Base-by-base conservation (phyloP, 2,329 filamentous ascomycete species). In the Xylaria polymorpha region DNA sequence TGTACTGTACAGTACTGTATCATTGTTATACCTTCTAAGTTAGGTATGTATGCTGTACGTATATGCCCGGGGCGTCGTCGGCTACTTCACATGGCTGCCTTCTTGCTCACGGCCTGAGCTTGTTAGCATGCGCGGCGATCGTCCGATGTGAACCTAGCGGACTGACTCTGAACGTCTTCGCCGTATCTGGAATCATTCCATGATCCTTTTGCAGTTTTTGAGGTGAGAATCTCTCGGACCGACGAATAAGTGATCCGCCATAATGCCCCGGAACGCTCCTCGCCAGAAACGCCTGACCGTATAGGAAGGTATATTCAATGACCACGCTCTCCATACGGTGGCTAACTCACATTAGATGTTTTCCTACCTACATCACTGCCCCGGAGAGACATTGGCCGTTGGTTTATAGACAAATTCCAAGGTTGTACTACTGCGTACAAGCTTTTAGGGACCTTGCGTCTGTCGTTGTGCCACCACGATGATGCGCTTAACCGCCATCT, bases 31-130 rank as follows among this genome's bases (percentile, higher is more conserved):
- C 37, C 35, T 22, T 44, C 44, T 51, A 39, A 53, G 59, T 43
- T 50, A 53, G 50, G 59, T 62, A 61, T 56, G 37, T 8, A 53
- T 65, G 35, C 18, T 59, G 51, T 53, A 35, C 25, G 25, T 29
- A 29, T 29, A 29, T 55, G 39, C 20, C 39, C n/a, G 46, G 29
- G 53, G 53, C 60, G 55, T 64, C 25, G 46, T 64, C 55, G 35
- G 55, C 44, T 68, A 46, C 32, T 50, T 53, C 43, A 62, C 25
- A 35, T 37, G 22, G 22, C 53, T 67, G 56, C 60, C 60, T 44
- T 68, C 41, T 66, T 64, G 57, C 64, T 58, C 58, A 65, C 53
- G 43, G 8, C 51, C 67, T 68, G 48, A 67, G 68, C 55, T 46
- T 51, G 61, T 46, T 29, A 29, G 29, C 32, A 25, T 61, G 22